Conservation (phyloP, 2,329 filamentous ascomycete species). For the Talaromyces sp. region DNA sequence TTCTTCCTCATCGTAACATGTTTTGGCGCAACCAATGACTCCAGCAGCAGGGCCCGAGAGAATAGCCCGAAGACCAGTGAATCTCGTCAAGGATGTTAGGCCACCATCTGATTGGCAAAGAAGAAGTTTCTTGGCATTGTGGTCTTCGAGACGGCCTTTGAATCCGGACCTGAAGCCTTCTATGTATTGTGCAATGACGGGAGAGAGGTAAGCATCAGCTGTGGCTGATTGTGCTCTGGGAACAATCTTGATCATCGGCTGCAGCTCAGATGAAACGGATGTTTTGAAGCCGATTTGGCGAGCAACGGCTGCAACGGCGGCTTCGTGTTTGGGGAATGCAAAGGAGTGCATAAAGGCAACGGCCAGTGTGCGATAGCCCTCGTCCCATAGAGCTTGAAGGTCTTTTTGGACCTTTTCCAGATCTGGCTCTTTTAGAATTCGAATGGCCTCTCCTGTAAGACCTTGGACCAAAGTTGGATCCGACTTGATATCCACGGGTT, state of each 20-base stretch:
- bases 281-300: conserved; percentile 71
- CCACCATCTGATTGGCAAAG: conserved; percentile 79
- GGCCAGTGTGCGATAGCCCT: conserved; percentile 31
- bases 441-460: conserved; percentile 57
- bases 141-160: conserved; percentile 64
- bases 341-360: conserved; percentile 70
- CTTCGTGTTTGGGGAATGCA: conserved; percentile 77
- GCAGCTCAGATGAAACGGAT: conserved; percentile 67
- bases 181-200: conserved; percentile 66
- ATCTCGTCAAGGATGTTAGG: conserved; percentile 48
- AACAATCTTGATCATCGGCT: conserved; percentile 75
- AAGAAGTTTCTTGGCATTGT: conserved; percentile 68
- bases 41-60: conserved; percentile 82
- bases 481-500: conserved; percentile 14
- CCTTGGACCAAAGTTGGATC: conserved; percentile 35
- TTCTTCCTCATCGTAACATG: conserved; percentile 75
- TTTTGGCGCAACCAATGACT: conserved; percentile 87
- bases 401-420: conserved; percentile 49
- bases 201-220: conserved; percentile 69
- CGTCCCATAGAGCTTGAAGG: conserved; percentile 46
- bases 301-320: conserved; percentile 66
- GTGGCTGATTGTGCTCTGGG: conserved; percentile 67
- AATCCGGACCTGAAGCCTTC: conserved; percentile 53
- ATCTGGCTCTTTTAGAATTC: conserved; percentile 57
- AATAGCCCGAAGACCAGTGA: conserved; percentile 78